These are phyloP conservation scores for Russula virescens DNA, from an alignment of 768 basidiomycete genomes.

Conservation along the genomic window DNA sequence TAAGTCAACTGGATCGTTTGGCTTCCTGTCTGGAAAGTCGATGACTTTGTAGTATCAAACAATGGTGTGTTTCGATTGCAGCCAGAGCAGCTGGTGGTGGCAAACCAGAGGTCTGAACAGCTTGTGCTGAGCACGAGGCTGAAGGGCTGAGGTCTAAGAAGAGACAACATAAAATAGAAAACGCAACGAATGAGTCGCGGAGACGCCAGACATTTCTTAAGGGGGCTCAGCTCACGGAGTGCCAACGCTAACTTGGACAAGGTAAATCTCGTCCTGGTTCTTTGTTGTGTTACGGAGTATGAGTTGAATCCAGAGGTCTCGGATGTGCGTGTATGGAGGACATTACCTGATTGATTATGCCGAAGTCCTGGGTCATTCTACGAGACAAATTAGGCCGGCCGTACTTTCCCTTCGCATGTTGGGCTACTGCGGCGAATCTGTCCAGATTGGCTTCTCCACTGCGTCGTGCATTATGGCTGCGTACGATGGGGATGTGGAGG, in stretches of 20 bases:
- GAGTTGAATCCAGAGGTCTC: neutral
- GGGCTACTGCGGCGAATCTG: neutral
- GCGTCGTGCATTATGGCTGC: conserved; percentile 28
- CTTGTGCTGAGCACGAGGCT: conserved; percentile 88
- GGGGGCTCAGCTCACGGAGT: conserved; percentile 37
- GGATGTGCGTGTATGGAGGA: neutral
- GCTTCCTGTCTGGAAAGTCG: conserved; percentile 31
- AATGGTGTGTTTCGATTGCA: conserved; percentile 40
- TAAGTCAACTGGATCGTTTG: conserved; percentile 44
- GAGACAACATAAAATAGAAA: no score
- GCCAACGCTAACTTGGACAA: conserved; percentile 48
- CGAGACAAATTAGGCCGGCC: conserved; percentile 25
- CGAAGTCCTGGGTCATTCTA: conserved; percentile 28
- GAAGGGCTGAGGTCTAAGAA: conserved; percentile 55
- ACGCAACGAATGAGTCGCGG: neutral
- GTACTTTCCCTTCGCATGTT: conserved; percentile 36
- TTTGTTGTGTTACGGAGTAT: conserved; percentile 24
- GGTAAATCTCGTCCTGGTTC: conserved; percentile 54
- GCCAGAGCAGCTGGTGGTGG: conserved; percentile 40
- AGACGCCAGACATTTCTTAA: neutral
- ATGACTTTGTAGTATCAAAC: conserved; percentile 43
- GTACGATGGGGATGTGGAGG: conserved; percentile 40
- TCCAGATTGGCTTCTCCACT: neutral
- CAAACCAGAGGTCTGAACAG: conserved; percentile 87
- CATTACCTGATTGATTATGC: conserved; percentile 43